These are phyloP conservation scores for Coemansia sp. DNA, from an alignment of 192 early-diverging fungal genomes.

Conservation along the genomic window DNA sequence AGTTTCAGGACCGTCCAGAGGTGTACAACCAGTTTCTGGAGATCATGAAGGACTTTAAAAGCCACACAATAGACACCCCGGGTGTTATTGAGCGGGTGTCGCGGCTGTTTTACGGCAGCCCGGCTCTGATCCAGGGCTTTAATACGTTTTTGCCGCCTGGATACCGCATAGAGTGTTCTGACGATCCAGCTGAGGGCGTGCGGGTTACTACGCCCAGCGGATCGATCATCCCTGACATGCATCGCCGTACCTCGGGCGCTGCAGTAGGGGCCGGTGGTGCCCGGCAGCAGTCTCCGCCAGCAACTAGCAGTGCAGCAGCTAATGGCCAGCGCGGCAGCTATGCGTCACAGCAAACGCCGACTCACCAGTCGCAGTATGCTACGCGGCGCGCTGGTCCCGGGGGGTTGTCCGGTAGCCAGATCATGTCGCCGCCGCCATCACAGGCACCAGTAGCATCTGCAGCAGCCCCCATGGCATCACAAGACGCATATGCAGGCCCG, in stretches of 20 bases:
- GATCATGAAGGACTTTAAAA: slow-evolving; percentile 99
- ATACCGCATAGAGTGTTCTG: slow-evolving; percentile 89
- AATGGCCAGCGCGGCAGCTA: slow-evolving; percentile 2
- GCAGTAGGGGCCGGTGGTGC: background rate
- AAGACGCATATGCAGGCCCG: slow-evolving; percentile 8
- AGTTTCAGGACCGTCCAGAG: slow-evolving; percentile 88
- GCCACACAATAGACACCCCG: slow-evolving; percentile 92
- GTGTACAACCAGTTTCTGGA: slow-evolving; percentile 98
- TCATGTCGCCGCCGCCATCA: slow-evolving; percentile 18
- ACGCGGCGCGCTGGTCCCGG: slow-evolving; percentile 20
- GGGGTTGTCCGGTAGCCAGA: slow-evolving; percentile 3
- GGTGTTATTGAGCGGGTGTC: slow-evolving; percentile 98
- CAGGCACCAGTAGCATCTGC: slow-evolving; percentile 1
- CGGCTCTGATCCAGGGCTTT: slow-evolving; percentile 90
- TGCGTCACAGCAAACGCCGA: slow-evolving; percentile 2
- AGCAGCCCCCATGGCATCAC: slow-evolving; percentile 4
- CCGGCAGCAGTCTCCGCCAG: slow-evolving; percentile 20
- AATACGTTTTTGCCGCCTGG: slow-evolving; percentile 99
- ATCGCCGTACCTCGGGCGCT: slow-evolving; percentile 17
- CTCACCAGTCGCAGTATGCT: slow-evolving; percentile 11
- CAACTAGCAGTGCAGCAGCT: background rate
- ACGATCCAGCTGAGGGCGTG: slow-evolving; percentile 75
- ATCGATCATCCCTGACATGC: slow-evolving; percentile 44
- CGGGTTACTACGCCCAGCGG: slow-evolving; percentile 86
- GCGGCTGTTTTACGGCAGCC: slow-evolving; percentile 87